Percentiles rank a stretch among this genome's conserved stretches.
phyloP scores from a whole-genome alignment of 768 basidiomycete species.

The Amanita pallidorosea region DNA sequence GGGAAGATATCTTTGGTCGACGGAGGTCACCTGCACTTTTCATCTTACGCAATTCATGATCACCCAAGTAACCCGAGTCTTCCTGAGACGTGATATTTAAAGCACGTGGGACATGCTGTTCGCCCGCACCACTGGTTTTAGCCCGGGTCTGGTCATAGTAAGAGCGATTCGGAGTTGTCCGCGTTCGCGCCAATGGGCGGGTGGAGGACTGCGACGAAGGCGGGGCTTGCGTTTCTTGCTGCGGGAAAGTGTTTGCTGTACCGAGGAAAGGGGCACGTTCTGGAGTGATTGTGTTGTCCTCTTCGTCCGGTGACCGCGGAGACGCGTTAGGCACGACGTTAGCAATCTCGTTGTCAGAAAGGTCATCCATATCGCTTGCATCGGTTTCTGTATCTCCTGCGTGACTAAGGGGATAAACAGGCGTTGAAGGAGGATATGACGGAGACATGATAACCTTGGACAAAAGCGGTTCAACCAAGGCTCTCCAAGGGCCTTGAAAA shows the following conservation, averaged over 20 bases:
- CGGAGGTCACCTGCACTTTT: conserved; percentile 80
- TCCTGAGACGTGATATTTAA: conserved; percentile 18
- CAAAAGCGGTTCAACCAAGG: conserved; percentile 77
- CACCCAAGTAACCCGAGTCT: conserved; percentile 31
- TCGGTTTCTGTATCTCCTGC: conserved; percentile 30
- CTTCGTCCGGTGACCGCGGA: conserved; percentile 36
- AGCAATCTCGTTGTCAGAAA: conserved; percentile 43
- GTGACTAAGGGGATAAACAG: conserved; percentile 42
- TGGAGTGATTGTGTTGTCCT: conserved; percentile 69
- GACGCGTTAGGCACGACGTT: conserved; percentile 25
- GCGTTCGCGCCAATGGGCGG: conserved; percentile 53
- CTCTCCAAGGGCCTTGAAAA: conserved; percentile 89
- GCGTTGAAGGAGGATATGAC: conserved; percentile 56
- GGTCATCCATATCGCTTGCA: conserved; percentile 42
- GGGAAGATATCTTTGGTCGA: conserved; percentile 24
- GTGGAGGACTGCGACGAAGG: conserved; percentile 15
- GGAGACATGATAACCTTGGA: conserved; percentile 51
- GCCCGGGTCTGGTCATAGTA: conserved; percentile 35
- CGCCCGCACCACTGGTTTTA: conserved; percentile 17
- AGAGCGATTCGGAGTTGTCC: conserved; percentile 63
- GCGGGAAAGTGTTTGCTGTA: conserved; percentile 41
- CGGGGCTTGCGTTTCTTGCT: conserved; percentile 16
- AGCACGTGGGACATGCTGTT: conserved; percentile 12
- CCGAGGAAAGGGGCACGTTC: conserved; percentile 43
- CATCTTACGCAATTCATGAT: conserved; percentile 69